Percentiles rank a stretch among this genome's conserved stretches.
Conservation (phyloP, 805 yeast genomes). For the Starmerella scarabaei region DNA sequence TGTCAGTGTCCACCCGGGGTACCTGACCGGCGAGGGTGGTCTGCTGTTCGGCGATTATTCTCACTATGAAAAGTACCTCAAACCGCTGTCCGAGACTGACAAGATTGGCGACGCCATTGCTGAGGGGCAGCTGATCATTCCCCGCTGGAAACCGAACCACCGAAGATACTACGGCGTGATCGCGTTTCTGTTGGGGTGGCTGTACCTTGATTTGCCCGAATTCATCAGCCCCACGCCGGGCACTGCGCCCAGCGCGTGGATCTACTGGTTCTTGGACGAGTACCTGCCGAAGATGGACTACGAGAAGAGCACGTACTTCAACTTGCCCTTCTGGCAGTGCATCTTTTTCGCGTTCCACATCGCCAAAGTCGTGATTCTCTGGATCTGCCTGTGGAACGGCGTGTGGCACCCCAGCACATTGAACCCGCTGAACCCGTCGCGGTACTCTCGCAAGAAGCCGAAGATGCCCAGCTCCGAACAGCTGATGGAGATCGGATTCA, state of each 20-base stretch:
- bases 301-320: slow-evolving; percentile 31
- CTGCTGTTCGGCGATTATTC: slow-evolving; percentile 55
- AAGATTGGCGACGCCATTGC: slow-evolving; percentile 48
- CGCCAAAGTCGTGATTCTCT: slow-evolving; percentile 45
- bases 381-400: slow-evolving; percentile 51
- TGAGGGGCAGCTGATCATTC: slow-evolving; percentile 84
- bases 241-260: slow-evolving; percentile 55
- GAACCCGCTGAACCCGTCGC: slow-evolving; percentile 27
- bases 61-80: slow-evolving; percentile 34
- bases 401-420: slow-evolving; percentile 61
- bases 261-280: slow-evolving; percentile 28
- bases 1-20: slow-evolving; percentile 60
- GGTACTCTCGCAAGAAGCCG: slow-evolving; percentile 13
- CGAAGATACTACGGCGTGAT: slow-evolving; percentile 23
- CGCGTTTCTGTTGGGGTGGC: slow-evolving; percentile 43
- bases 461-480: slow-evolving; percentile 34
- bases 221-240: slow-evolving; percentile 87
- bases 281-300: slow-evolving; percentile 26
- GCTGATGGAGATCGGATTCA: slow-evolving; percentile 72
- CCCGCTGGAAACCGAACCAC: slow-evolving; percentile 46
- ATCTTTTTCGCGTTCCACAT: slow-evolving; percentile 69
- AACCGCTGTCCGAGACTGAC: slow-evolving; percentile 36
- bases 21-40: slow-evolving; percentile 70
- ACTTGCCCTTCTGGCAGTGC: slow-evolving; percentile 42
- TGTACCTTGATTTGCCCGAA: slow-evolving; percentile 89